phyloP scores from a whole-genome alignment of 768 basidiomycete species.

The Suillus fuscotomentosus region DNA sequence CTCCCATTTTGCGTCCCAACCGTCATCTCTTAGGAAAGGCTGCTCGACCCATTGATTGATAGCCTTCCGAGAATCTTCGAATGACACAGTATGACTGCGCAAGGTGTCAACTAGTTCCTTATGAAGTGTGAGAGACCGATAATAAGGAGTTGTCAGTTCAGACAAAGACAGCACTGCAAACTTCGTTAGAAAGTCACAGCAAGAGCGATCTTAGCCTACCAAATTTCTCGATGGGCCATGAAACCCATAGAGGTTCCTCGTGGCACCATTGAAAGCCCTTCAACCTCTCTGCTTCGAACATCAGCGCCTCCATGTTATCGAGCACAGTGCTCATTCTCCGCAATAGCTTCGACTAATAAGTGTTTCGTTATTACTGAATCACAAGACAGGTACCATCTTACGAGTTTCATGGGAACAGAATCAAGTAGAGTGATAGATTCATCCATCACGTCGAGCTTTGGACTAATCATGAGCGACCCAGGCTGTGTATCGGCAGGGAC shows the following conservation, averaged over 20 bases:
- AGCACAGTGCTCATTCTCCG: conserved; percentile 60
- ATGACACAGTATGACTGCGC: conserved; percentile 64
- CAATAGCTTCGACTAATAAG: conserved; percentile 64
- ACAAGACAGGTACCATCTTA: conserved; percentile 32
- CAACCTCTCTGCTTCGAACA: conserved; percentile 66
- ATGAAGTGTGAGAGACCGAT: conserved; percentile 61
- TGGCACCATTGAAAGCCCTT: conserved; percentile 74
- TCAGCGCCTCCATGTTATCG: conserved; percentile 61
- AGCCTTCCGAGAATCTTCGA: conserved; percentile 63
- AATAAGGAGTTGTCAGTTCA: conserved; percentile 59
- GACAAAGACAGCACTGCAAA: conserved; percentile 53
- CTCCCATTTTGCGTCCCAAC: conserved; percentile 76
- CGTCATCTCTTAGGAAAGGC: conserved; percentile 59
- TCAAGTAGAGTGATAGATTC: conserved; percentile 59
- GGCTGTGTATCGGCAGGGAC: conserved; percentile 54
- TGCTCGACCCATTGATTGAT: conserved; percentile 71
- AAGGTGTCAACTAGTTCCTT: conserved; percentile 54
- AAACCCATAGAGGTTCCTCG: conserved; percentile 75
- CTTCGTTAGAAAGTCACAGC: background rate
- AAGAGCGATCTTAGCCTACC: conserved; percentile 36
- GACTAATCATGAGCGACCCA: conserved; percentile 55
- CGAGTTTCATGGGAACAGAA: conserved; percentile 59
- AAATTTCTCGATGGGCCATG: conserved; percentile 81
- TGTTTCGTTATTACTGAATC: background rate
- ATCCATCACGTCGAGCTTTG: conserved; percentile 70